A percentile compares a stretch with the other conserved stretches of the same genome.
Conservation (phyloP, 495 filamentous ascomycete genomes). For the Penicillium longicatenatum region DNA sequence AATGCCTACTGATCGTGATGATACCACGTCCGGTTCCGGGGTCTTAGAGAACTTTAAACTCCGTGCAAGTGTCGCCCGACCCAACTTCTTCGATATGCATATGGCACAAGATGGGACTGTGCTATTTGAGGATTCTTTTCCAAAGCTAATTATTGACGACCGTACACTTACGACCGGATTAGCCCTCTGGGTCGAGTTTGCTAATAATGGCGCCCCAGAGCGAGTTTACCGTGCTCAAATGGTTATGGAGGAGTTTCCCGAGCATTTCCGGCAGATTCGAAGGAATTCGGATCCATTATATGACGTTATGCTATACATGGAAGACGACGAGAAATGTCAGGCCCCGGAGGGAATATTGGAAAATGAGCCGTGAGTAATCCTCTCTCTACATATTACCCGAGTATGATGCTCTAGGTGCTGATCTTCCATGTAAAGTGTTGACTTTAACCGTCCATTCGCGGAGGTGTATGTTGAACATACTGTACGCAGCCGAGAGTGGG, state of each 20-base stretch:
- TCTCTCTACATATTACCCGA: background rate
- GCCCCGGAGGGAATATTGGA: slow-evolving; percentile 11
- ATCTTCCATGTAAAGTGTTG: slow-evolving; percentile 8
- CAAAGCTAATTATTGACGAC: slow-evolving; percentile 19
- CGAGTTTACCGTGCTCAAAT: slow-evolving; percentile 12
- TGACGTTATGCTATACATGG: slow-evolving; percentile 4
- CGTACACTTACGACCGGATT: slow-evolving; percentile 15
- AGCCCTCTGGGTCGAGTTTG: slow-evolving; percentile 11
- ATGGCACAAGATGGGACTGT: slow-evolving; percentile 15
- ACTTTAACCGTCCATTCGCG: slow-evolving; percentile 3
- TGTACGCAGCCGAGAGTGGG: background rate
- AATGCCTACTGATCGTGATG: slow-evolving; percentile 5
- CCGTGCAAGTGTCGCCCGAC: slow-evolving; percentile 15
- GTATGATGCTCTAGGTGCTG: slow-evolving; percentile 4
- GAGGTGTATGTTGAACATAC: slow-evolving; percentile 2
- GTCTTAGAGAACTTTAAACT: slow-evolving; percentile 14
- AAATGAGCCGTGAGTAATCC: slow-evolving; percentile 11
- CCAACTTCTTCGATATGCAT: slow-evolving; percentile 17
- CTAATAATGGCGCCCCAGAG: slow-evolving; percentile 6
- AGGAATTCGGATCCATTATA: slow-evolving; percentile 5
- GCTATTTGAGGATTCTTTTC: slow-evolving; percentile 8
- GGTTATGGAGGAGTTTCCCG: slow-evolving; percentile 5
- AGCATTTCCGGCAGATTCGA: background rate
- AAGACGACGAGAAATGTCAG: slow-evolving; percentile 4
- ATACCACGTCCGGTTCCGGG: slow-evolving; percentile 5